Evolutionary conservation across 139 green algal species (phyloP).

Genomic region (Tetradesmus lagerheimii): DNA sequence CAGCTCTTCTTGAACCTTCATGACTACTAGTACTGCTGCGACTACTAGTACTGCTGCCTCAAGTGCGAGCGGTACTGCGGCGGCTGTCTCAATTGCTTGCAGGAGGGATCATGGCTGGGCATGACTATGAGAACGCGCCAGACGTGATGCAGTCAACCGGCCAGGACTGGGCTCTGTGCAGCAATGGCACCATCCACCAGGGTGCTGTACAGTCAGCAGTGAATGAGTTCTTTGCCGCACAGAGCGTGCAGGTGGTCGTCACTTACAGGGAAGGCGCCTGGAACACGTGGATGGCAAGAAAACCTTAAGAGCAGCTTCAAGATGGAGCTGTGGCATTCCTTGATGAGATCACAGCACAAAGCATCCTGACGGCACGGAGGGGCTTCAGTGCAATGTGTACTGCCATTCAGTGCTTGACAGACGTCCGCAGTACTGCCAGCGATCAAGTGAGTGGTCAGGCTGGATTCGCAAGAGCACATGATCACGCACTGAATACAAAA

Average conservation of each 20-base stretch:
- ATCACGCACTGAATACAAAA: too few species aligned
- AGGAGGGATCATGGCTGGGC: conserved; percentile 42
- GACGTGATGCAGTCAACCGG: neutral
- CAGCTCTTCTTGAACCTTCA: neutral
- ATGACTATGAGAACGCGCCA: conserved; percentile 50
- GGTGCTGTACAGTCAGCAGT: conserved; percentile 61
- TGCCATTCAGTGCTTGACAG: too few species aligned
- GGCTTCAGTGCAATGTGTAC: too few species aligned
- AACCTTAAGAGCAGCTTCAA: neutral
- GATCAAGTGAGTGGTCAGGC: too few species aligned
- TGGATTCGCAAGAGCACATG: too few species aligned
- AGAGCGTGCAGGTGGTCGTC: conserved; percentile 37
- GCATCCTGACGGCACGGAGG: too few species aligned
- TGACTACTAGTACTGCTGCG: neutral
- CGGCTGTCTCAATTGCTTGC: neutral
- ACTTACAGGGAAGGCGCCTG: conserved; percentile 24
- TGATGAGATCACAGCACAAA: too few species aligned
- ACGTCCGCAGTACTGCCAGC: too few species aligned
- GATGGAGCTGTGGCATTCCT: too few species aligned
- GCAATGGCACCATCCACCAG: conserved; percentile 48
- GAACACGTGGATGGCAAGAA: neutral
- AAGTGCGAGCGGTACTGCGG: neutral
- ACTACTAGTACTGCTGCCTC: neutral
- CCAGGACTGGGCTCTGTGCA: conserved; percentile 53
- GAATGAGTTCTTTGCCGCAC: conserved; percentile 54